Evolutionary conservation across 1,139 yeast genomes (phyloP).

Genomic region (Eremothecium cymbalariae): DNA sequence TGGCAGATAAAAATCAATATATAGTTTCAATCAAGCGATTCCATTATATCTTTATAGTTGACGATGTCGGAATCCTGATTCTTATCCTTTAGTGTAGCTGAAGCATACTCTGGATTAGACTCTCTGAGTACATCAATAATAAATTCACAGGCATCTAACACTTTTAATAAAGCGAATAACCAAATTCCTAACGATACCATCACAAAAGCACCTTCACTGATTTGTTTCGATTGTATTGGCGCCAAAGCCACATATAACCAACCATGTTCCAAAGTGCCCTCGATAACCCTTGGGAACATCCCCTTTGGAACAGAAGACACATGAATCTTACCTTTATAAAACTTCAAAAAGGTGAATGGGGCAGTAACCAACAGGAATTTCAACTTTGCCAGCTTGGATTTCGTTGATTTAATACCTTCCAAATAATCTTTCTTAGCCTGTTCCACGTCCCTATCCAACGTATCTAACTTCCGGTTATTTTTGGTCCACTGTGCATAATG

Average conservation of each 20-base stretch:
- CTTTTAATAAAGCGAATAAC: slow-evolving; percentile 29
- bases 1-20: no score
- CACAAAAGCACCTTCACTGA: slow-evolving; percentile 8
- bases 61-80: no score
- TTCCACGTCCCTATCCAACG: slow-evolving; percentile 47
- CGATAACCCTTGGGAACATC: slow-evolving; percentile 25
- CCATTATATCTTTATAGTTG: no score
- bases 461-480: slow-evolving; percentile 64
- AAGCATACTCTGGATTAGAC: no score
- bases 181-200: slow-evolving; percentile 29
- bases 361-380: slow-evolving; percentile 27
- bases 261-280: slow-evolving; percentile 28
- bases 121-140: slow-evolving; percentile 8
- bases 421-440: slow-evolving; percentile 42
- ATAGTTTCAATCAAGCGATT: no score
- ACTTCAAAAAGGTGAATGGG: slow-evolving; percentile 27
- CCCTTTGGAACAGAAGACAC: slow-evolving; percentile 26
- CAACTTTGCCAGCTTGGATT: slow-evolving; percentile 41
- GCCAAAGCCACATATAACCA: slow-evolving; percentile 25
- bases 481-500: slow-evolving; percentile 96
- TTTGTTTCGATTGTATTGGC: slow-evolving; percentile 23
- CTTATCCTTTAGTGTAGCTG: no score
- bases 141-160: slow-evolving; percentile 23
- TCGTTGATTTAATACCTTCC: slow-evolving; percentile 47
- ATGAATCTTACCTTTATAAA: slow-evolving; percentile 30